Percentiles rank a stretch among this genome's conserved stretches.
Evolutionary conservation across 2,329 filamentous ascomycete species (phyloP).

Genomic region (Hymenoscyphus scutula): DNA sequence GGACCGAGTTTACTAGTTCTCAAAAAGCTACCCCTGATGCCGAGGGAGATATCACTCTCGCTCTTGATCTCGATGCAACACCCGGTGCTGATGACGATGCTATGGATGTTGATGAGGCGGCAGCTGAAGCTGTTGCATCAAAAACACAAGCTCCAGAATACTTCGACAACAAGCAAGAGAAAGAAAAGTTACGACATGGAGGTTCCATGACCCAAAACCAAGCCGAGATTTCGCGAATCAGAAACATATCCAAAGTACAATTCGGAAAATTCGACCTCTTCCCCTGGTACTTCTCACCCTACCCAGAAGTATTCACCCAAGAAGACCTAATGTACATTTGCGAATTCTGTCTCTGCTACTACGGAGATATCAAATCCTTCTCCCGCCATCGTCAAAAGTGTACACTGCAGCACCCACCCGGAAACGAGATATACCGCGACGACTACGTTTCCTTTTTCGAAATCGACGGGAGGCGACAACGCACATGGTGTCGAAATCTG

Average conservation of each 20-base stretch:
- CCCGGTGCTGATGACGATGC: slow-evolving; percentile 38
- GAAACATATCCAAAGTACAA: slow-evolving; percentile 90
- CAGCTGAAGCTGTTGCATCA: slow-evolving; percentile 30
- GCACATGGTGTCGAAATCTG: slow-evolving; percentile 94
- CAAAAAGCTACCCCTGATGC: slow-evolving; percentile 32
- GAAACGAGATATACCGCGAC: slow-evolving; percentile 97
- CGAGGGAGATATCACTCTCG: slow-evolving; percentile 28
- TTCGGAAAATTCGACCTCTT: slow-evolving; percentile 91
- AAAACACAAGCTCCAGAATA: slow-evolving; percentile 38
- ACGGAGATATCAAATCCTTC: slow-evolving; percentile 78
- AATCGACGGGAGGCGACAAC: slow-evolving; percentile 89
- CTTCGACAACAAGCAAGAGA: slow-evolving; percentile 84
- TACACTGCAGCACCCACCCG: slow-evolving; percentile 84
- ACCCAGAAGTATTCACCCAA: slow-evolving; percentile 83
- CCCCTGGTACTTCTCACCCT: slow-evolving; percentile 98
- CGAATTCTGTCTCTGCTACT: slow-evolving; percentile 95
- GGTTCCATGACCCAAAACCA: slow-evolving; percentile 99
- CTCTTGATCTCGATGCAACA: slow-evolving; percentile 33
- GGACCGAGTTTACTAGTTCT: slow-evolving; percentile 34
- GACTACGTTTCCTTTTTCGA: slow-evolving; percentile 94
- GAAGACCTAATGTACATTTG: slow-evolving; percentile 93
- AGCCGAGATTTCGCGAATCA: slow-evolving; percentile 90
- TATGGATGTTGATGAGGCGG: slow-evolving; percentile 56
- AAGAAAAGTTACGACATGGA: slow-evolving; percentile 89
- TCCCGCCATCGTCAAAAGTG: slow-evolving; percentile 86